A percentile compares a stretch with the other conserved stretches of the same genome.
Conservation (phyloP, 2,329 filamentous ascomycete genomes). For the Aspergillus quadricinctus region DNA sequence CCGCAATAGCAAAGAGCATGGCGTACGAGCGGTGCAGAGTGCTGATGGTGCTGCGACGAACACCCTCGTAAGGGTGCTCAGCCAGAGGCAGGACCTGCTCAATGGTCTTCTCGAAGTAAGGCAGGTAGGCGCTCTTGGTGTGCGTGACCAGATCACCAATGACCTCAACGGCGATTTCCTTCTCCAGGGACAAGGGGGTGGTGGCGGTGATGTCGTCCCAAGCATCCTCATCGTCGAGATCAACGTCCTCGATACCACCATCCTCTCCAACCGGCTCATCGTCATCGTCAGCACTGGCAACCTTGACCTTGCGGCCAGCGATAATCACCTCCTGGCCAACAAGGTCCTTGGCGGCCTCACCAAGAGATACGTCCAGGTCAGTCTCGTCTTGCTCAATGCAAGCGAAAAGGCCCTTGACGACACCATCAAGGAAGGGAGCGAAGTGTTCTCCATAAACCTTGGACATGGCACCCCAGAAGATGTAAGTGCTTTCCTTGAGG, state of each 20-base stretch:
- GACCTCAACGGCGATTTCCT: slow-evolving; percentile 94
- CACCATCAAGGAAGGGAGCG: slow-evolving; percentile 43
- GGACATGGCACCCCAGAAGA: slow-evolving; percentile 90
- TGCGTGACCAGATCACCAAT: slow-evolving; percentile 88
- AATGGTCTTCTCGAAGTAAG: slow-evolving; percentile 85
- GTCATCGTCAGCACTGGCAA: slow-evolving; percentile 61
- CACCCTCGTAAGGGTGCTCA: slow-evolving; percentile 88
- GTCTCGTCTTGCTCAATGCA: slow-evolving; percentile 87
- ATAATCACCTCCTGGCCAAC: slow-evolving; percentile 72
- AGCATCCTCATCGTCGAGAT: slow-evolving; percentile 74
- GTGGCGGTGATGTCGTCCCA: slow-evolving; percentile 81
- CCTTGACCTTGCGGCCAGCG: slow-evolving; percentile 79
- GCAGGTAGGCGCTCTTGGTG: slow-evolving; percentile 72
- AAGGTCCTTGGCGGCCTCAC: slow-evolving; percentile 68
- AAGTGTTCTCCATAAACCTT: slow-evolving; percentile 79
- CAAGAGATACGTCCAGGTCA: slow-evolving; percentile 71
- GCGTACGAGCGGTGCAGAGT: slow-evolving; percentile 93
- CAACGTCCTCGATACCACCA: slow-evolving; percentile 58
- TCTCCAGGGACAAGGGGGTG: slow-evolving; percentile 87
- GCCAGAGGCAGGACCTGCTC: slow-evolving; percentile 74
- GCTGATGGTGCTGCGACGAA: slow-evolving; percentile 84
- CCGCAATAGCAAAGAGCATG: slow-evolving; percentile 81
- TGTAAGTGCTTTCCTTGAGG: slow-evolving; percentile 93
- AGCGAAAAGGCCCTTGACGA: slow-evolving; percentile 61
- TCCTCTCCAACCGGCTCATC: slow-evolving; percentile 48